A percentile compares a stretch with the other conserved stretches of the same genome.
Evolutionary conservation across 352 stramenopile genomes (phyloP).

Genomic region (Phytophthora macrochlamydospora): DNA sequence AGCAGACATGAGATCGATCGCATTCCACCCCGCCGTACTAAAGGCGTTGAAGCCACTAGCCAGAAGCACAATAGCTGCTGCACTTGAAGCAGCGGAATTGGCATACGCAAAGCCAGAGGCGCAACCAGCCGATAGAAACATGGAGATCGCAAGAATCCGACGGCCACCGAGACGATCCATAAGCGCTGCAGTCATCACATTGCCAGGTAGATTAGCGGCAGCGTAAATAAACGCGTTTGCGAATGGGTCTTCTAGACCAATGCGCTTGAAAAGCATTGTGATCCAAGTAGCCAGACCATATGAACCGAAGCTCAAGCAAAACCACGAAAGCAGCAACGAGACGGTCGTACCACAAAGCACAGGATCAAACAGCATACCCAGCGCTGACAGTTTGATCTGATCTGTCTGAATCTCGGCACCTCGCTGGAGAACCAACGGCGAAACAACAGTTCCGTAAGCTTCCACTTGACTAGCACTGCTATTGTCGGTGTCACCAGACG

Average conservation of each 20-base stretch:
- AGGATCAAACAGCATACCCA: constrained; percentile 55
- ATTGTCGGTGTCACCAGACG: not conserved
- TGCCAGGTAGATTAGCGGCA: constrained; percentile 90
- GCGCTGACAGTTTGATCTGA: constrained; percentile 30
- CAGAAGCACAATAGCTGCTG: constrained; percentile 72
- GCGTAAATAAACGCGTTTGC: constrained; percentile 94
- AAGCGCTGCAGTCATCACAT: constrained; percentile 78
- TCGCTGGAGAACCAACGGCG: not conserved
- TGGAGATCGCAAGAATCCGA: constrained; percentile 75
- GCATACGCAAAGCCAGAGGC: constrained; percentile 80
- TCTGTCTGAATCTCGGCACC: constrained; percentile 21
- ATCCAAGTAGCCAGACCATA: constrained; percentile 95
- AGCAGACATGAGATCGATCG: constrained; percentile 89
- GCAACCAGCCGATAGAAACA: constrained; percentile 70
- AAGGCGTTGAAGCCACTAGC: constrained; percentile 93
- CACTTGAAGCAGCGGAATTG: constrained; percentile 38
- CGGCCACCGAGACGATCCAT: constrained; percentile 75
- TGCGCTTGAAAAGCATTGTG: constrained; percentile 91
- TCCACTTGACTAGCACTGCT: not conserved
- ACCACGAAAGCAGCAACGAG: constrained; percentile 68
- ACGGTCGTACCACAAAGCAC: constrained; percentile 67
- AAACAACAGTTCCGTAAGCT: constrained; percentile 10
- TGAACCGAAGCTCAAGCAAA: constrained; percentile 83
- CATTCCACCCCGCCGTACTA: constrained; percentile 91
- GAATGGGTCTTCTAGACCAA: constrained; percentile 89